Evolutionary conservation across 495 filamentous ascomycete genomes (phyloP).

Genomic region (Aspergillus biplanus): DNA sequence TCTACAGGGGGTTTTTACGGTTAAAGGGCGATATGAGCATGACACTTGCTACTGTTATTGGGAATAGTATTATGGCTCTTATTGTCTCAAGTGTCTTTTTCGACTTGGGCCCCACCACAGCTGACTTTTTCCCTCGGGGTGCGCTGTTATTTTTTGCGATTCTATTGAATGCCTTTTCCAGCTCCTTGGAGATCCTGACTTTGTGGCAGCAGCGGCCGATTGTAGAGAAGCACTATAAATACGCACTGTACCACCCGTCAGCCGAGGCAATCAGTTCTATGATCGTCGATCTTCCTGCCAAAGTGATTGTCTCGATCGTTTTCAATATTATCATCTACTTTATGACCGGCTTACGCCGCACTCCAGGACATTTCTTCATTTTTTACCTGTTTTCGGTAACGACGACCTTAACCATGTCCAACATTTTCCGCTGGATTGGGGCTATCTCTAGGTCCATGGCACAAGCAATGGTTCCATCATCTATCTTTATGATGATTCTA

Average conservation of each 20-base stretch:
- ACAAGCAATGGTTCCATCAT: conserved; percentile 83
- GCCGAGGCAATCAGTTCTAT: conserved; percentile 85
- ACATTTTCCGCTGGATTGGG: conserved; percentile 81
- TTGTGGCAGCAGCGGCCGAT: conserved; percentile 87
- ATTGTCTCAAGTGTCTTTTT: conserved; percentile 85
- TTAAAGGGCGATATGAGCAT: conserved; percentile 73
- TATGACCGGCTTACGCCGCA: conserved; percentile 79
- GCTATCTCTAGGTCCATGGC: conserved; percentile 77
- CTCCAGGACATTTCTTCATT: conserved; percentile 78
- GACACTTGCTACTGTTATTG: conserved; percentile 70
- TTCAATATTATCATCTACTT: conserved; percentile 85
- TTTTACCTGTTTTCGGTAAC: conserved; percentile 73
- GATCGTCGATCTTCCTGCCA: conserved; percentile 76
- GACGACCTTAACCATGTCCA: conserved; percentile 73
- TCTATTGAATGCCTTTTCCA: conserved; percentile 81
- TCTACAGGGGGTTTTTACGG: conserved; percentile 70
- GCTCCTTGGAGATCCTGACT: conserved; percentile 75
- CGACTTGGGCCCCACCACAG: conserved; percentile 63
- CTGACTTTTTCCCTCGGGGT: conserved; percentile 77
- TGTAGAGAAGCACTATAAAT: conserved; percentile 88
- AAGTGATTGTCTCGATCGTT: conserved; percentile 52
- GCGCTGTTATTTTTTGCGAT: conserved; percentile 87
- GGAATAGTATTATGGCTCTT: conserved; percentile 73
- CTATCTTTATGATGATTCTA: conserved; percentile 78
- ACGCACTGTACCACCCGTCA: conserved; percentile 90